Percentiles rank a stretch among this genome's conserved stretches.
Evolutionary conservation across 306 rosid genomes (phyloP).

Genomic region (Oemleria cerasiformis): DNA sequence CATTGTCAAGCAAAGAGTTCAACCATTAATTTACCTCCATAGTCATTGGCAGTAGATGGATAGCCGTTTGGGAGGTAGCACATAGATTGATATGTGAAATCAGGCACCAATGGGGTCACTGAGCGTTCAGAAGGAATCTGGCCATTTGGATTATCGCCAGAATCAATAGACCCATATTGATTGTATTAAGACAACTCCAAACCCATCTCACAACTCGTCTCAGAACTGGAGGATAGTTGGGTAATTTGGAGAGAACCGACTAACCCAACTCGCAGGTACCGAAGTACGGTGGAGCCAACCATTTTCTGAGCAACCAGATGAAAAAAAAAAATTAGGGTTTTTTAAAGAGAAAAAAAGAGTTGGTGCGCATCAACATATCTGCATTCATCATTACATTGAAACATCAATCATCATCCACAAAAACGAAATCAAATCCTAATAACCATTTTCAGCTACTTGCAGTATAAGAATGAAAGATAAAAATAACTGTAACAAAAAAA

Average conservation of each 20-base stretch:
- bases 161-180: conserved; percentile 69
- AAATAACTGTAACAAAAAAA: too few relatives aligned
- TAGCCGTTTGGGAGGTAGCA: conserved; percentile 76
- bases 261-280: conserved; percentile 89
- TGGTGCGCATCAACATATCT: too few relatives aligned
- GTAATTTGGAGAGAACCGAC: conserved; percentile 50
- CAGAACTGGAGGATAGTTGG: conserved; percentile 45
- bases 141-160: conserved; percentile 54
- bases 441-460: too few relatives aligned
- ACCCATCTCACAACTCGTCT: too few relatives aligned
- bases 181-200: conserved; percentile 10
- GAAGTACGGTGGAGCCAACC: conserved; percentile 80
- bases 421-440: too few relatives aligned
- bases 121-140: conserved; percentile 80
- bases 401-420: too few relatives aligned
- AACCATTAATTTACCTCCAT: conserved; percentile 49
- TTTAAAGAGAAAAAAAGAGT: too few relatives aligned
- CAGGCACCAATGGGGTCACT: conserved; percentile 59
- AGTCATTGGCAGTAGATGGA: conserved; percentile 62
- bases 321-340: too few relatives aligned
- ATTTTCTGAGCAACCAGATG: conserved; percentile 3
- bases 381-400: too few relatives aligned
- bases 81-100: conserved; percentile 61
- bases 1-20: neutral
- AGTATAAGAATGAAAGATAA: too few relatives aligned